phyloP scores from a whole-genome alignment of 257 asterid species.

The Solanum appendiculatum region DNA sequence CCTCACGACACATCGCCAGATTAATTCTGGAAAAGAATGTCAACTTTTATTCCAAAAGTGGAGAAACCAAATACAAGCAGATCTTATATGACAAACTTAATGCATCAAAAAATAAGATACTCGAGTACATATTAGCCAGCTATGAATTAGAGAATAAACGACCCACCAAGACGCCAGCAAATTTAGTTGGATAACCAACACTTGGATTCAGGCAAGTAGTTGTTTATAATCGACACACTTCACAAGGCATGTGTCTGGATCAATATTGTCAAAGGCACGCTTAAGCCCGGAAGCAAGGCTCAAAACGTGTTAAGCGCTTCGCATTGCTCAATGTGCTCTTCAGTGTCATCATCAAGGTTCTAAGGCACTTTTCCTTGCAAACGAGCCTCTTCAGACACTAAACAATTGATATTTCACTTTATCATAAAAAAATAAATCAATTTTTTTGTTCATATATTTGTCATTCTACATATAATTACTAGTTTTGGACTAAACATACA shows the following conservation, averaged over 20 bases:
- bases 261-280: not conserved
- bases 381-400: not conserved
- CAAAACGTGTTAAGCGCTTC: not conserved
- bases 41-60: not conserved
- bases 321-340: not conserved
- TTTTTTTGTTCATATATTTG: not conserved
- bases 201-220: not conserved
- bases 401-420: not conserved
- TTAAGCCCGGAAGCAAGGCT: not conserved
- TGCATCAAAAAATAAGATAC: not conserved
- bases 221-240: not conserved
- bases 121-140: not conserved
- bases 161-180: not conserved
- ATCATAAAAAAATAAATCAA: not conserved
- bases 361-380: not conserved
- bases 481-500: not conserved
- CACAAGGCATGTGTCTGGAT: not conserved
- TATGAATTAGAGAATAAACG: not conserved
- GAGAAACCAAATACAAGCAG: not conserved
- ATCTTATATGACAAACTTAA: not conserved
- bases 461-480: not conserved
- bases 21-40: constrained; percentile 47
- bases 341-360: not conserved
- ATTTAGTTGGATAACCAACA: not conserved
- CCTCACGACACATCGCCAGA: constrained; percentile 81